These are phyloP conservation scores for Xerocomus spinulosus DNA, from an alignment of 768 basidiomycete genomes.

Conservation along the genomic window DNA sequence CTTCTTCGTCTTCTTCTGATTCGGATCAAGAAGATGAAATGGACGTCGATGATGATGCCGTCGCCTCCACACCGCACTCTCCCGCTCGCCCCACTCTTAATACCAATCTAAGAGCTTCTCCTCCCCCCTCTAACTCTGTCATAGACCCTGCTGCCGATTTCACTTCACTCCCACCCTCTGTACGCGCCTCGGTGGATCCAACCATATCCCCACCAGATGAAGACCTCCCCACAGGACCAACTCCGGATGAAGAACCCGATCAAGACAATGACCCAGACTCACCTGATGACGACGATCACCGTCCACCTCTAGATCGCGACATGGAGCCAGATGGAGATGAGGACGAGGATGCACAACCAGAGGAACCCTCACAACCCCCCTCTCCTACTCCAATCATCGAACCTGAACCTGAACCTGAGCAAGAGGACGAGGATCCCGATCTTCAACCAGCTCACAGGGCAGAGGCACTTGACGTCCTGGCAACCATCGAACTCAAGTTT, in stretches of 20 bases:
- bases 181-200: slow-evolving; percentile 18
- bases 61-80: slow-evolving; percentile 22
- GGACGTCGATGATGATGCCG: slow-evolving; percentile 30
- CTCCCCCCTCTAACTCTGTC: slow-evolving; percentile 11
- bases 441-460: slow-evolving; percentile 77
- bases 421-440: slow-evolving; percentile 54
- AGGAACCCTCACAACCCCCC: slow-evolving; percentile 23
- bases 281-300: slow-evolving; percentile 23
- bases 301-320: slow-evolving; percentile 14
- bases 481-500: slow-evolving; percentile 90
- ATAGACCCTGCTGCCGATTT: slow-evolving; percentile 21
- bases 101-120: slow-evolving; percentile 6
- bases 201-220: slow-evolving; percentile 18
- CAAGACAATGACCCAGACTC: slow-evolving; percentile 15
- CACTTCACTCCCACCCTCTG: slow-evolving; percentile 17
- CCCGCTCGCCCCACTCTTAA: slow-evolving; percentile 18
- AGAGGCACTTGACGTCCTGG: slow-evolving; percentile 84
- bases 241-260: slow-evolving; percentile 29
- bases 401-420: slow-evolving; percentile 26
- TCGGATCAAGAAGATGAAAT: slow-evolving; percentile 22
- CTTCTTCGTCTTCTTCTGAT: slow-evolving; percentile 6
- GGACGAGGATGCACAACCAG: slow-evolving; percentile 31
- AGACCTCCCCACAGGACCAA: slow-evolving; percentile 6
- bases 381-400: slow-evolving; percentile 23
- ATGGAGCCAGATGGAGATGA: slow-evolving; percentile 29